A percentile compares a stretch with the other conserved stretches of the same genome.
Evolutionary conservation across 352 stramenopile genomes (phyloP).

Genomic region (Bremia lactucae): DNA sequence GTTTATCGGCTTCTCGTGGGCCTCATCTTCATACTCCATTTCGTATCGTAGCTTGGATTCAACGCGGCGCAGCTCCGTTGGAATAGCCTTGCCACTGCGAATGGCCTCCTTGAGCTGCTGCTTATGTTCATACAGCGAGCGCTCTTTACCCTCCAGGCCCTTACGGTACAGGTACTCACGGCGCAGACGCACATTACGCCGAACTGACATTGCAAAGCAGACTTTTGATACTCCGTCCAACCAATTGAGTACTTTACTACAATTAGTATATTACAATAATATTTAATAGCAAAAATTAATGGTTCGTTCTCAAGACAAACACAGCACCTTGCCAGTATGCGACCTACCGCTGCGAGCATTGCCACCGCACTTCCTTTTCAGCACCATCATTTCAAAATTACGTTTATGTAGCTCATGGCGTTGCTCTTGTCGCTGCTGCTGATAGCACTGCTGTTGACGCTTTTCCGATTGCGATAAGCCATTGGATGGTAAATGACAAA

Average conservation of each 20-base stretch:
- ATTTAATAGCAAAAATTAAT: too few relatives aligned
- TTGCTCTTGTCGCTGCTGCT: constrained; percentile 26
- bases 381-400: constrained; percentile 16
- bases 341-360: constrained; percentile 13
- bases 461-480: constrained; percentile 22
- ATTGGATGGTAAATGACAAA: constrained; percentile 16
- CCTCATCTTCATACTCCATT: constrained; percentile 87
- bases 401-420: constrained; percentile 19
- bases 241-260: constrained; percentile 6
- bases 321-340: constrained; percentile 22
- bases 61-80: constrained; percentile 92
- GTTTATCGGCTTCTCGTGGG: constrained; percentile 78
- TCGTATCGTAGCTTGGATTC: constrained; percentile 90
- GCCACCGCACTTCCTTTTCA: constrained; percentile 18
- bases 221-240: constrained; percentile 13
- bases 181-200: constrained; percentile 93
- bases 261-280: not conserved
- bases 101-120: constrained; percentile 91
- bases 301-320: constrained; percentile 6
- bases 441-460: constrained; percentile 20
- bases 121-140: constrained; percentile 95
- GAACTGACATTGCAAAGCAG: constrained; percentile 57
- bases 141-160: constrained; percentile 92
- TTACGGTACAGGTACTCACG: constrained; percentile 99
- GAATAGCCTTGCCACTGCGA: constrained; percentile 91